These are phyloP conservation scores for Daldinia caldariorum DNA, from an alignment of 495 filamentous ascomycete genomes.

Conservation along the genomic window DNA sequence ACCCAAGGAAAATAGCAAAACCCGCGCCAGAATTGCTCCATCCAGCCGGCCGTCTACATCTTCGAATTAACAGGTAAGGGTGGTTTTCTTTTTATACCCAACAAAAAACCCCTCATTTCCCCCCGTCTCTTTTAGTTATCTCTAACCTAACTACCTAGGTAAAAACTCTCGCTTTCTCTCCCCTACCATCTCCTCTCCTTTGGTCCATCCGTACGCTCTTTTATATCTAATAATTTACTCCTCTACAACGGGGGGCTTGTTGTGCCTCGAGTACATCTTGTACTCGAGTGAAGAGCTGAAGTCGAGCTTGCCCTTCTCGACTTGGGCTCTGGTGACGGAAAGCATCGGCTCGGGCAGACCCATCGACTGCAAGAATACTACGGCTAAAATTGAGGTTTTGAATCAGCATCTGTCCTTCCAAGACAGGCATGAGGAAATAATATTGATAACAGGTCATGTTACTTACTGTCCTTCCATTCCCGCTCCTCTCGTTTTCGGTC, in stretches of 20 bases:
- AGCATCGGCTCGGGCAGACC: constrained; percentile 83
- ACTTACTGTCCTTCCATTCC: constrained; percentile 83
- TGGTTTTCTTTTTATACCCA: background rate
- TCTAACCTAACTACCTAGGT: constrained; percentile 18
- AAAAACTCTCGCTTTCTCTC: background rate
- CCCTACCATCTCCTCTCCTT: background rate
- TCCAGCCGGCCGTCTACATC: constrained; percentile 31
- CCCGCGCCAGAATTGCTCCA: constrained; percentile 35
- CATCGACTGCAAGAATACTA: constrained; percentile 84
- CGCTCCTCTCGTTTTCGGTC: constrained; percentile 73
- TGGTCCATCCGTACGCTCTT: background rate
- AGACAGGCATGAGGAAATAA: background rate
- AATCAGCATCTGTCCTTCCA: constrained; percentile 5
- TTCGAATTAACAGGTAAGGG: constrained; percentile 23
- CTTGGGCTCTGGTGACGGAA: constrained; percentile 73
- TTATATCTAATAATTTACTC: constrained; percentile 15
- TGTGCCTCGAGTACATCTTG: constrained; percentile 78
- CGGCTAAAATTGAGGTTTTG: constrained; percentile 50
- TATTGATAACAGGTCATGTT: no score
- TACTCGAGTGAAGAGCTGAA: constrained; percentile 74
- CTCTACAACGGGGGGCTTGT: constrained; percentile 47
- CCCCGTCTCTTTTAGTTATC: constrained; percentile 10
- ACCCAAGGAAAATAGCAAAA: constrained; percentile 8
- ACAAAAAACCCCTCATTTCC: constrained; percentile 15
- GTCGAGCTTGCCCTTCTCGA: constrained; percentile 79